A percentile compares a stretch with the other conserved stretches of the same genome.
These are phyloP conservation scores for Lasiosphaeriaceae sp. DNA, from an alignment of 495 filamentous ascomycete genomes.

Conservation along the genomic window DNA sequence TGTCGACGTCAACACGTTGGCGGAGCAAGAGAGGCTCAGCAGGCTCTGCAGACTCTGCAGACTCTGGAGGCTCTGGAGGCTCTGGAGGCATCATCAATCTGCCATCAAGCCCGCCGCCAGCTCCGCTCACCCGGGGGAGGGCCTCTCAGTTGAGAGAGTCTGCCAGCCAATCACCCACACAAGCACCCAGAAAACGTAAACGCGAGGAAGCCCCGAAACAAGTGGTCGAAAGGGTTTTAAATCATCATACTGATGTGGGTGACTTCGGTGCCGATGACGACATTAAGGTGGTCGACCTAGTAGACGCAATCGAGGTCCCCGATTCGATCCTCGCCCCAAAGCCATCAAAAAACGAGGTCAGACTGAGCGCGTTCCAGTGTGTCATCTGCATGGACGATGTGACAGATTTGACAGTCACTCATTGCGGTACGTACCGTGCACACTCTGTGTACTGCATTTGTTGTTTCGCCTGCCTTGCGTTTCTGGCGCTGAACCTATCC, in stretches of 20 bases:
- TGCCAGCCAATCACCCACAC: not conserved
- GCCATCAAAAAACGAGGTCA: slow-evolving; percentile 47
- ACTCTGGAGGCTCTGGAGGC: too few species aligned
- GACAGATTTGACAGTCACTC: slow-evolving; percentile 68
- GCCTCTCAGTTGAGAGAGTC: not conserved
- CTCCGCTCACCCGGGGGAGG: not conserved
- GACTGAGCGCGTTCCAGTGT: slow-evolving; percentile 60
- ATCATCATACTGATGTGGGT: slow-evolving; percentile 24
- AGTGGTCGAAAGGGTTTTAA: not conserved
- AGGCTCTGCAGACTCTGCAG: too few species aligned
- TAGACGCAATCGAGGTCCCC: slow-evolving; percentile 62
- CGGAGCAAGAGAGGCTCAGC: not conserved
- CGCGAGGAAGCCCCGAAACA: not conserved
- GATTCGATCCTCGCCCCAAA: slow-evolving; percentile 47
- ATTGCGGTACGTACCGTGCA: slow-evolving; percentile 66
- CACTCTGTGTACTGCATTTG: slow-evolving; percentile 6
- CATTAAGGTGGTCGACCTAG: slow-evolving; percentile 42
- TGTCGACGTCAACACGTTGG: slow-evolving; percentile 2
- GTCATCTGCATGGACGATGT: slow-evolving; percentile 84
- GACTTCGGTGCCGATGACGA: slow-evolving; percentile 19
- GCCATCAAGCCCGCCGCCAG: not conserved
- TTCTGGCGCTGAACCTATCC: not conserved
- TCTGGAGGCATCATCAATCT: not conserved
- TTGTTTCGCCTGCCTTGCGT: not conserved
- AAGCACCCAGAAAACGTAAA: slow-evolving; percentile 2